phyloP scores from a whole-genome alignment of 23 red algal species.

The Gracilaria domingensis region DNA sequence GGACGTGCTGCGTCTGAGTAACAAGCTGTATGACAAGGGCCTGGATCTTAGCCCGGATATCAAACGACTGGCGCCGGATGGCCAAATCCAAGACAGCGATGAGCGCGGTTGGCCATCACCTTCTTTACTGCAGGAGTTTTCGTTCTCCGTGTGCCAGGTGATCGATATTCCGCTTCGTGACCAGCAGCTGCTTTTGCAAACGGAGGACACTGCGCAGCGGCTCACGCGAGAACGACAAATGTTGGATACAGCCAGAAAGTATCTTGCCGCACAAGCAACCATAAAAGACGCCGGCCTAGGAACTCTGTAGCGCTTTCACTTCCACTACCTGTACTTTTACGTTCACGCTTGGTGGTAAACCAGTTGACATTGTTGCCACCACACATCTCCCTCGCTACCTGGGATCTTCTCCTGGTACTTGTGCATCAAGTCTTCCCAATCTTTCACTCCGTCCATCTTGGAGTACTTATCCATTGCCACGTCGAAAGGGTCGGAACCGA shows the following conservation, averaged over 20 bases:
- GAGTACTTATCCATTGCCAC: slow-evolving; percentile 82
- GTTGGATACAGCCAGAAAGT: slow-evolving; percentile 81
- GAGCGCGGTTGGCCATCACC: slow-evolving; percentile 54
- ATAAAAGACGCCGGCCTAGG: slow-evolving; percentile 86
- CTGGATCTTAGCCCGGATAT: slow-evolving; percentile 75
- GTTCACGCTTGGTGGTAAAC: slow-evolving; percentile 68
- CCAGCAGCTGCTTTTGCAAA: slow-evolving; percentile 93
- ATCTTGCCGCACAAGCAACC: slow-evolving; percentile 91
- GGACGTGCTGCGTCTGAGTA: slow-evolving; percentile 90
- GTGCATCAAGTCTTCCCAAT: slow-evolving; percentile 90
- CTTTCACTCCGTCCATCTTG: slow-evolving; percentile 74
- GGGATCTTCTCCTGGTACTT: slow-evolving; percentile 81
- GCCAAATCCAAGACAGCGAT: neutral
- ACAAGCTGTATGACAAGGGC: slow-evolving; percentile 90
- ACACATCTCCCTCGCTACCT: slow-evolving; percentile 68
- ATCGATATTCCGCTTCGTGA: slow-evolving; percentile 89
- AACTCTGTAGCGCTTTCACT: neutral
- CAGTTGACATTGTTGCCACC: slow-evolving; percentile 82
- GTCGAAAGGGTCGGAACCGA: slow-evolving; percentile 76
- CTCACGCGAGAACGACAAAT: slow-evolving; percentile 67
- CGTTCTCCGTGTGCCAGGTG: slow-evolving; percentile 78
- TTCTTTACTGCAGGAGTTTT: slow-evolving; percentile 69
- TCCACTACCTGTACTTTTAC: no score
- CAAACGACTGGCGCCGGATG: slow-evolving; percentile 60
- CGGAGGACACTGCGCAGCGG: slow-evolving; percentile 68